phyloP scores from a whole-genome alignment of 305 asterid genomes.

The Fraxinus velutina region DNA sequence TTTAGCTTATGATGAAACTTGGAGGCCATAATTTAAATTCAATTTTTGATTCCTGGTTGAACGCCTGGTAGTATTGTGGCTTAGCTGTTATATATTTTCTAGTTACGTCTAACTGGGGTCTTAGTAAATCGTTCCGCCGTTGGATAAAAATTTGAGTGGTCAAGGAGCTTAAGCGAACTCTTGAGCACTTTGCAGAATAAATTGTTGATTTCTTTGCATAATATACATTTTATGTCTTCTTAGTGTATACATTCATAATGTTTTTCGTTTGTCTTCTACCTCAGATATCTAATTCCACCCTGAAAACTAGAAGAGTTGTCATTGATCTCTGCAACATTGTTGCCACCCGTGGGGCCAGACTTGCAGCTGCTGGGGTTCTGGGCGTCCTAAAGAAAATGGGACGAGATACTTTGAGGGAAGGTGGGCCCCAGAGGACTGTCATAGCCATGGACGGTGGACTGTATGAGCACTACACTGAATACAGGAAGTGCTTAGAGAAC shows the following conservation, averaged over 20 bases:
- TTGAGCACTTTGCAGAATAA: not conserved
- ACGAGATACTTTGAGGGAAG: conserved; percentile 36
- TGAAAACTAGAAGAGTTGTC: conserved; percentile 58
- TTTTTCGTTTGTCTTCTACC: not conserved
- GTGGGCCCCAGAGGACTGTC: conserved; percentile 39
- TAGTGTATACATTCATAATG: not conserved
- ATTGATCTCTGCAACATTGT: conserved; percentile 72
- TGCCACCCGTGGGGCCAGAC: conserved; percentile 84
- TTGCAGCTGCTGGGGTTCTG: conserved; percentile 73
- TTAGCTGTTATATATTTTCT: not conserved
- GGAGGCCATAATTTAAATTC: not conserved
- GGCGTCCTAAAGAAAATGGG: conserved; percentile 83
- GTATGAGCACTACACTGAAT: conserved; percentile 73
- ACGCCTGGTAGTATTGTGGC: not conserved
- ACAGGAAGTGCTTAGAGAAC: conserved; percentile 68
- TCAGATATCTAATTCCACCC: conserved; percentile 59
- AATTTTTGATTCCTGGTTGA: not conserved
- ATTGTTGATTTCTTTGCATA: not conserved
- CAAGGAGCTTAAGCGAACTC: not conserved
- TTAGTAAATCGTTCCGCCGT: not conserved
- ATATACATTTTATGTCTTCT: not conserved
- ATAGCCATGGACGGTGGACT: conserved; percentile 86
- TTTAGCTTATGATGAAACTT: not conserved
- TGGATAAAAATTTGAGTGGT: not conserved
- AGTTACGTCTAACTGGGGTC: not conserved